phyloP scores from a whole-genome alignment of 495 filamentous ascomycete species.

The Penicillium manginii region DNA sequence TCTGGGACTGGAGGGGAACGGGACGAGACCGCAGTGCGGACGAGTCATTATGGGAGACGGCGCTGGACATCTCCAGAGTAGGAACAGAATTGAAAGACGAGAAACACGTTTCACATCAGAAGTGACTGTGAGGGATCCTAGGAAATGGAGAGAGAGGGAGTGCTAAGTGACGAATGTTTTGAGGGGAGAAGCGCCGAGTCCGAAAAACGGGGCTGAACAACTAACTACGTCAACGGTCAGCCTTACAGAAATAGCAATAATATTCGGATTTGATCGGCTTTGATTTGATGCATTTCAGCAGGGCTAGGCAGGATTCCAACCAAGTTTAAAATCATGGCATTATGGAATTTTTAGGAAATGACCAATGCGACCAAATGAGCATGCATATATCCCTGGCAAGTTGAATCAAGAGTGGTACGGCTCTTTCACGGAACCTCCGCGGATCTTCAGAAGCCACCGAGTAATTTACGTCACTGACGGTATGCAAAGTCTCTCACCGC shows the following conservation, averaged over 20 bases:
- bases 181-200: constrained; percentile 6
- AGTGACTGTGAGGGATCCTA: background rate
- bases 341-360: background rate
- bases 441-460: background rate
- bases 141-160: background rate
- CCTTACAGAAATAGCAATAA: constrained; percentile 13
- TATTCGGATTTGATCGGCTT: background rate
- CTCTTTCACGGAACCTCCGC: background rate
- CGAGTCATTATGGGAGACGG: constrained; percentile 36
- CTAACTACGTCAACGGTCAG: constrained; percentile 30
- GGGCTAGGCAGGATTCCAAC: background rate
- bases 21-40: constrained; percentile 38
- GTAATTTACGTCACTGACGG: constrained; percentile 4
- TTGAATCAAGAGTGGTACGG: background rate
- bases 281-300: background rate
- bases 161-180: constrained; percentile 5
- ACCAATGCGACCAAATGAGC: background rate
- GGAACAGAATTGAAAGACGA: constrained; percentile 14
- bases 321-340: background rate
- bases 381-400: background rate
- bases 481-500: background rate
- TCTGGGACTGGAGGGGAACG: constrained; percentile 29
- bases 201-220: constrained; percentile 15
- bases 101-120: constrained; percentile 30
- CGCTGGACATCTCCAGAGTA: constrained; percentile 38